Conservation (phyloP, 2,329 filamentous ascomycete species). For the Aureobasidium zeae region DNA sequence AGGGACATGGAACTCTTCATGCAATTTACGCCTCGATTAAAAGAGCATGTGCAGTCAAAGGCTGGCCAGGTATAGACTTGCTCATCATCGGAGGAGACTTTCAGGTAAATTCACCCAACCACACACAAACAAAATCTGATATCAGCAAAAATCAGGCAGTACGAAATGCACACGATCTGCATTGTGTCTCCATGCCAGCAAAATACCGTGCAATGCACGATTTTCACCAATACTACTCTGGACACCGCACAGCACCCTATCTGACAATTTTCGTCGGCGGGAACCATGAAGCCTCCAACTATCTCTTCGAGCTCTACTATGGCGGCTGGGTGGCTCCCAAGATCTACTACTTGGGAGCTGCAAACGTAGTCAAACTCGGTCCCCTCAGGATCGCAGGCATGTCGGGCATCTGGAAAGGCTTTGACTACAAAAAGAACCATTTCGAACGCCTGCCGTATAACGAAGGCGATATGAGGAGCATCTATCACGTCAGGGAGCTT, state of each 20-base stretch:
- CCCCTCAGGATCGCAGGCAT: constrained; percentile 80
- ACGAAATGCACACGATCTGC: constrained; percentile 79
- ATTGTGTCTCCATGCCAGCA: constrained; percentile 76
- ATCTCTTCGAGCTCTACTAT: constrained; percentile 88
- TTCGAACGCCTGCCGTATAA: constrained; percentile 80
- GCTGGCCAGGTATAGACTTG: constrained; percentile 75
- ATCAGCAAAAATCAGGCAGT: constrained; percentile 61
- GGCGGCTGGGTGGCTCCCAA: constrained; percentile 95
- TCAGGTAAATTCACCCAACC: constrained; percentile 48
- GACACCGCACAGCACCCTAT: constrained; percentile 66
- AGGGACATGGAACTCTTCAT: constrained; percentile 88
- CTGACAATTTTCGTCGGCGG: constrained; percentile 87
- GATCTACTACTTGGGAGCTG: constrained; percentile 93
- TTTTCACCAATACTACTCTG: constrained; percentile 90
- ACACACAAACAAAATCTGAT: background rate
- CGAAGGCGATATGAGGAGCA: constrained; percentile 62
- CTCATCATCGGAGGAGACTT: constrained; percentile 96
- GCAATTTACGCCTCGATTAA: constrained; percentile 78
- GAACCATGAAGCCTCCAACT: constrained; percentile 88
- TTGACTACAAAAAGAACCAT: constrained; percentile 76
- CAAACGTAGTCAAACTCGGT: constrained; percentile 77
- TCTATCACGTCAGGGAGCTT: constrained; percentile 83
- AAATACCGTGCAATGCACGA: constrained; percentile 87
- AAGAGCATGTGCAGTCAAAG: constrained; percentile 57
- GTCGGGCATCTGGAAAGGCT: constrained; percentile 91